Evolutionary conservation across 208 protist genomes (phyloP).

Genomic region (Tritrichomonas foetus): DNA sequence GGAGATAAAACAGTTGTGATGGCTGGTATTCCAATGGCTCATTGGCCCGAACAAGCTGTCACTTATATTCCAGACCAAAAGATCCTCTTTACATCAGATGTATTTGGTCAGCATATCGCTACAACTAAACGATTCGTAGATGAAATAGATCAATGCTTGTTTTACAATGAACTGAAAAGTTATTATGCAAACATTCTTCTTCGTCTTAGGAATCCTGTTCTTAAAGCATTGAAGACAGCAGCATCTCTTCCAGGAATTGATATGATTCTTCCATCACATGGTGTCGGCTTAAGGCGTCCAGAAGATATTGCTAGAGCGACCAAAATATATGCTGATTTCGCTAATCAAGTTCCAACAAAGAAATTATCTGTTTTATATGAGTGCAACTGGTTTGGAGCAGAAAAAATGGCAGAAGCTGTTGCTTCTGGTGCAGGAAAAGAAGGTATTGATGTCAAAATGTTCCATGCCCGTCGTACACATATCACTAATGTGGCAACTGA

Average conservation of each 20-base stretch:
- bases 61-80: background rate
- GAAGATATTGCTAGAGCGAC: background rate
- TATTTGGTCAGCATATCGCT: background rate
- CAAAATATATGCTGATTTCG: background rate
- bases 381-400: conserved; percentile 19
- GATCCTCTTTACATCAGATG: conserved; percentile 17
- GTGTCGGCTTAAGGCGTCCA: background rate
- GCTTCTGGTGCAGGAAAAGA: background rate
- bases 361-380: conserved; percentile 12
- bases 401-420: background rate
- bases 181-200: conserved; percentile 36
- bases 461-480: background rate
- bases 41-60: background rate
- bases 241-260: background rate
- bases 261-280: background rate
- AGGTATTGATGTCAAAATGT: background rate
- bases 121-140: conserved; percentile 12
- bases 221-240: background rate
- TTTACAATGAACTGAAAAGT: background rate
- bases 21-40: conserved; percentile 34
- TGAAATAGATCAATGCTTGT: background rate
- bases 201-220: background rate
- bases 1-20: background rate
- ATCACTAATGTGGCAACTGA: background rate
- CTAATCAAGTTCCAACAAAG: background rate